These are phyloP conservation scores for Gonium pectorale DNA, from an alignment of 139 green algal species.

Conservation along the genomic window DNA sequence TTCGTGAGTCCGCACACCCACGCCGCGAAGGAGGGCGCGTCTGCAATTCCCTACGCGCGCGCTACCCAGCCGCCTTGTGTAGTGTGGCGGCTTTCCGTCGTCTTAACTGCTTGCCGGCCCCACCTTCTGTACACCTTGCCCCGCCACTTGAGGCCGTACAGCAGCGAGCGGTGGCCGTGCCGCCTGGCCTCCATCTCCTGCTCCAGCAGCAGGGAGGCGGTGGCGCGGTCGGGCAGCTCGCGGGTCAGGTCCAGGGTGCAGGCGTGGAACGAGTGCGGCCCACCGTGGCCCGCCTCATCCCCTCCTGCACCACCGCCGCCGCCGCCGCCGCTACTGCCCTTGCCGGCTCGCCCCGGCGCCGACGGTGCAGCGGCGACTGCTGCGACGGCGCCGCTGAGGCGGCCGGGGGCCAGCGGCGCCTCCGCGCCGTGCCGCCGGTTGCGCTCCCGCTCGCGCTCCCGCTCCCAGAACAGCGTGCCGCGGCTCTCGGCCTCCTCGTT, in stretches of 20 bases:
- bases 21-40: too few relatives aligned
- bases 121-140: slow-evolving; percentile 35
- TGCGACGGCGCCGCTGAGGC: not conserved
- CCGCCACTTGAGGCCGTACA: slow-evolving; percentile 28
- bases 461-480: not conserved
- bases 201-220: slow-evolving; percentile 25
- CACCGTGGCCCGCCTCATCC: not conserved
- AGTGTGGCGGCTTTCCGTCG: too few relatives aligned
- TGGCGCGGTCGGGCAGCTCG: slow-evolving; percentile 15
- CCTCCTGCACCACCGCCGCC: not conserved
- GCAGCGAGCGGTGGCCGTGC: not conserved
- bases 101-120: too few relatives aligned
- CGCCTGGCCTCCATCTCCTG: slow-evolving; percentile 38
- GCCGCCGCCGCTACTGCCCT: not conserved
- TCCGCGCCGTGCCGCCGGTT: not conserved
- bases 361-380: not conserved
- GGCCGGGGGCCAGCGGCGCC: not conserved
- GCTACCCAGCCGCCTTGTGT: too few relatives aligned
- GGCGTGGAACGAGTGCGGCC: not conserved
- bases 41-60: too few relatives aligned
- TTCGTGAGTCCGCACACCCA: too few relatives aligned
- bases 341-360: not conserved
- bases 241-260: not conserved
- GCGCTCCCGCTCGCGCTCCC: slow-evolving; percentile 13
- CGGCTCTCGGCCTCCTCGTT: too few relatives aligned